Conservation (phyloP, 495 filamentous ascomycete genomes). For the Podospora fimiseda region DNA sequence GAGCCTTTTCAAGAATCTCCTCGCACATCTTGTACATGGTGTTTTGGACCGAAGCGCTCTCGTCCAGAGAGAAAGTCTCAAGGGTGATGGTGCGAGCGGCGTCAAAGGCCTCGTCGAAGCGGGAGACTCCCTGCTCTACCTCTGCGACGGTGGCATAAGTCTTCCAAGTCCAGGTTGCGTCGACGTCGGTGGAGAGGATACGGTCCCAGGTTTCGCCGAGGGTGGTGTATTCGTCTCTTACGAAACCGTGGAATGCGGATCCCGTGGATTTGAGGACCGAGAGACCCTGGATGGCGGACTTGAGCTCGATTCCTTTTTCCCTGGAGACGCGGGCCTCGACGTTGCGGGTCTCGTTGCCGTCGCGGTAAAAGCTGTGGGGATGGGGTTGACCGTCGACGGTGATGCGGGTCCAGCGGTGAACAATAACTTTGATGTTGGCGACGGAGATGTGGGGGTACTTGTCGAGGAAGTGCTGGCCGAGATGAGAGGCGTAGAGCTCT, state of each 20-base stretch:
- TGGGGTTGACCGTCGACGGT: conserved; percentile 80
- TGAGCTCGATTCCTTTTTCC: conserved; percentile 57
- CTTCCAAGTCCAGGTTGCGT: conserved; percentile 79
- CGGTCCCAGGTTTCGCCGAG: conserved; percentile 88
- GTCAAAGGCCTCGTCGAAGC: conserved; percentile 75
- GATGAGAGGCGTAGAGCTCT: conserved; percentile 79
- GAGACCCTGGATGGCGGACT: conserved; percentile 64
- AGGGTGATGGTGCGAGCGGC: conserved; percentile 74
- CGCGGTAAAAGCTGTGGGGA: conserved; percentile 92
- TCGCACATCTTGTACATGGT: conserved; percentile 99
- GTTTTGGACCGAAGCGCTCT: conserved; percentile 86
- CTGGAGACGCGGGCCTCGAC: conserved; percentile 57
- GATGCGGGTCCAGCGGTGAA: conserved; percentile 91
- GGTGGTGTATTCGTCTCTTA: conserved; percentile 88
- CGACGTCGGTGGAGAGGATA: conserved; percentile 88
- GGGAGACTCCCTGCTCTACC: conserved; percentile 54
- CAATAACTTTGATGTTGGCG: conserved; percentile 71
- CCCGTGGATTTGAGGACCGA: conserved; percentile 96
- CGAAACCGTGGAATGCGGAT: conserved; percentile 90
- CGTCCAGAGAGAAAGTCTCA: conserved; percentile 85
- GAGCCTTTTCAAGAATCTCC: conserved; percentile 70
- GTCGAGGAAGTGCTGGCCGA: conserved; percentile 81
- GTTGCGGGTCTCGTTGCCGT: conserved; percentile 79
- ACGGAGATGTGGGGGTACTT: conserved; percentile 80
- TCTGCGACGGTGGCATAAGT: conserved; percentile 58